Base-by-base conservation (phyloP, 441 rosid genomes). In the Adansonia grandidieri region DNA sequence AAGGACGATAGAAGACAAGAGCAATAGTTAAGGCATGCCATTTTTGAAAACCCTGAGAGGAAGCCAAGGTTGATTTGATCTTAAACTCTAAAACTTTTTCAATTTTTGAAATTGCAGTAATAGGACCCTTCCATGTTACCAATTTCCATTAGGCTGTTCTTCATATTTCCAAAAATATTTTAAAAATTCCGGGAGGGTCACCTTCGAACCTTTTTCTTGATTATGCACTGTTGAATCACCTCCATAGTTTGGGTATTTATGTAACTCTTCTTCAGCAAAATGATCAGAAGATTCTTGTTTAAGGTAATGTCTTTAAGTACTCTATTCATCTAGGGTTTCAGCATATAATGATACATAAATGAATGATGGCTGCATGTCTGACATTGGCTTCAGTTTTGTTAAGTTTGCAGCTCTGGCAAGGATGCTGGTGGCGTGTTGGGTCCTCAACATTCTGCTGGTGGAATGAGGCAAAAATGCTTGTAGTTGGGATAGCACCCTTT, bases 1-100 rank as follows among this genome's bases (percentile, higher is more conserved):
- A 87, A 86, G 82, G 88, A 87, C 22, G 83, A 79, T 15, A 67
- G 66, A 62, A 9, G 70, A 75, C 50, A 48, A 17, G 50, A 75
- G 53, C 37, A 64, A 65, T 64, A 47, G 53, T n/a, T 76, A 51
- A 63, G 19, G 42, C 40, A 50, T n/a, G 15, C 51, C 11, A 42
- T 47, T 24, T 75, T 48, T 10, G 8, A 62, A 47, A 65, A 75
- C 17, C 58, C 44, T 4, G 44, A 60, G 45, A 48, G 42, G 68
- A 40, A 75, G 6, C 60, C 32, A 40, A 65, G 61, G 71, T 20
- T 63, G 32, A 17, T 53, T 64, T 15, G 32, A 17, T 64, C 17
- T 51, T 73, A 15, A 54, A 71, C 44, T 70, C 8, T 1, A 19
- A 48, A 70, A 69, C 19, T 20, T 10, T 70, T 32, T 24, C 62